Evolutionary conservation across 83 land plant species (phyloP).

Genomic region (Picea abies): DNA sequence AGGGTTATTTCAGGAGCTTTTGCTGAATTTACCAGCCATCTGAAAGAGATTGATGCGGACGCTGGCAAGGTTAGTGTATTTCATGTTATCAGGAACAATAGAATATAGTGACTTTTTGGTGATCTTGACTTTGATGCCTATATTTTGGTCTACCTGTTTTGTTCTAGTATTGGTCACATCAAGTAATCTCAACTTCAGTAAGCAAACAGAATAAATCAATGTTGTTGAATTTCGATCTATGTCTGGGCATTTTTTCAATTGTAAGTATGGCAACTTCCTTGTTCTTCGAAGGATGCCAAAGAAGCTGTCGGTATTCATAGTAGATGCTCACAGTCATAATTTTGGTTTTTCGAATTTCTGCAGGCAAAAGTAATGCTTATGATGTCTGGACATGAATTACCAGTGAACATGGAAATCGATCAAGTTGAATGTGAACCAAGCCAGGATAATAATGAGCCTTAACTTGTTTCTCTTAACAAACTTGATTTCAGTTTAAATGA

Average conservation of each 20-base stretch:
- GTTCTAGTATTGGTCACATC: neutral
- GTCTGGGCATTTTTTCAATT: too few relatives aligned
- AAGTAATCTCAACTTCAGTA: neutral
- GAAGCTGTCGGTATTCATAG: neutral
- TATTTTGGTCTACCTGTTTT: neutral
- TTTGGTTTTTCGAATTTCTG: constrained; percentile 8
- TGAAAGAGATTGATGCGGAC: constrained; percentile 51
- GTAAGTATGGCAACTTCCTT: neutral
- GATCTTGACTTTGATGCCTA: neutral
- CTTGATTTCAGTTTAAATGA: neutral
- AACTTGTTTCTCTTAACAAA: neutral
- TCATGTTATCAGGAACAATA: neutral
- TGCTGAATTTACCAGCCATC: constrained; percentile 45
- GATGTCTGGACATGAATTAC: constrained; percentile 55
- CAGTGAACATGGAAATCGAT: constrained; percentile 42
- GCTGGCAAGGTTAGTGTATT: constrained; percentile 45
- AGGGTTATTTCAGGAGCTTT: constrained; percentile 56
- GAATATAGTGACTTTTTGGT: neutral
- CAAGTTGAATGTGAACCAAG: constrained; percentile 26
- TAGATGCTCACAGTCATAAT: neutral
- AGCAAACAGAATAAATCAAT: neutral
- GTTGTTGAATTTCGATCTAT: neutral
- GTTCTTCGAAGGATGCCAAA: neutral
- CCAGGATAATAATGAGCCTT: neutral
- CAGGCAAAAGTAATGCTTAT: constrained; percentile 60